phyloP scores from a whole-genome alignment of 768 basidiomycete species.

The Rhodotorula kratochvilovae region DNA sequence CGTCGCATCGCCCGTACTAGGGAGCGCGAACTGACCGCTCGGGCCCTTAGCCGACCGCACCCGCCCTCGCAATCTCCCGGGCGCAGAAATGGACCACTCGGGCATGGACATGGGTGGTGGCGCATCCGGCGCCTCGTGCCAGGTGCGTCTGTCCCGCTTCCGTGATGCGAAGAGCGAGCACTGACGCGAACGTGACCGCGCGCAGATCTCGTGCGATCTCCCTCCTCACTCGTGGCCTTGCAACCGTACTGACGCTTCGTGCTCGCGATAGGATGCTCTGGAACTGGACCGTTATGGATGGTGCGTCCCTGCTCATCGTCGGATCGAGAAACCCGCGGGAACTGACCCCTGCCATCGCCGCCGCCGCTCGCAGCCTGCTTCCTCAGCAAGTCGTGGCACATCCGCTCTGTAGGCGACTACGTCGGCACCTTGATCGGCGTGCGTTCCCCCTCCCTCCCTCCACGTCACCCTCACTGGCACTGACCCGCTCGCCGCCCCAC shows the following conservation, averaged over 20 bases:
- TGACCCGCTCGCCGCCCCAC: not conserved
- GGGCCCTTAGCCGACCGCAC: not conserved
- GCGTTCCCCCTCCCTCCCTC: not conserved
- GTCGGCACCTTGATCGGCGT: conserved; percentile 47
- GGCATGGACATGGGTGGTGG: not conserved
- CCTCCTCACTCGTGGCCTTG: not conserved
- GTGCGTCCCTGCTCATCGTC: conserved; percentile 1
- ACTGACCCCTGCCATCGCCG: too few species aligned
- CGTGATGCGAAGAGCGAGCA: not conserved
- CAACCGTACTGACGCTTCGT: not conserved
- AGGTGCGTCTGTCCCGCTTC: not conserved
- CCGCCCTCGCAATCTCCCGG: not conserved
- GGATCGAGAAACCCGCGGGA: too few species aligned
- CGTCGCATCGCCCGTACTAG: not conserved
- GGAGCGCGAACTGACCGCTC: not conserved
- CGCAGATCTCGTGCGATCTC: conserved; percentile 24
- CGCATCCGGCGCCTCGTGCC: not conserved
- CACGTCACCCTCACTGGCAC: too few species aligned
- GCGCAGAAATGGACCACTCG: not conserved
- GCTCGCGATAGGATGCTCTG: conserved; percentile 40
- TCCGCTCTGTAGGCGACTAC: conserved; percentile 43
- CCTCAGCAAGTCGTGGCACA: conserved; percentile 46
- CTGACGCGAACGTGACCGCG: not conserved
- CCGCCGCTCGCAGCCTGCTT: conserved; percentile 43
- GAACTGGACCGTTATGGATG: conserved; percentile 46